Conservation (phyloP, 2,329 filamentous ascomycete genomes). For the Beauveria sp. region DNA sequence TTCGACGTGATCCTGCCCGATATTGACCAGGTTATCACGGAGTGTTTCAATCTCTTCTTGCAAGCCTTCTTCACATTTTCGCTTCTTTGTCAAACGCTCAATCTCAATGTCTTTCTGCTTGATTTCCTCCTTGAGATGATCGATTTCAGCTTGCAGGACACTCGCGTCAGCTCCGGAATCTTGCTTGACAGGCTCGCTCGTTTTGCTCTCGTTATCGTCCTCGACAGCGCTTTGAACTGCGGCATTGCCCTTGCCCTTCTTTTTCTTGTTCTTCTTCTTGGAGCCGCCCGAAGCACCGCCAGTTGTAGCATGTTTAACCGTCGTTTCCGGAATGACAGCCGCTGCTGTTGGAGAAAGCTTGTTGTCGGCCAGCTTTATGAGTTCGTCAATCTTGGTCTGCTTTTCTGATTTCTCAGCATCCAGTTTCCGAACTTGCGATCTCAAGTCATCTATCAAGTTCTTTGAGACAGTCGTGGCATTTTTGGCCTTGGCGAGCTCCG, state of each 20-base stretch:
- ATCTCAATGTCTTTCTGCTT: slow-evolving; percentile 66
- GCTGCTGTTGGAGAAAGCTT: slow-evolving; percentile 18
- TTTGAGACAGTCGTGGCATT: slow-evolving; percentile 34
- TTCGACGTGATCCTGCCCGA: slow-evolving; percentile 78
- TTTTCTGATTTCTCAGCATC: slow-evolving; percentile 26
- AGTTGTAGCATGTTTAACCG: slow-evolving; percentile 13
- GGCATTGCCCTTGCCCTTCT: slow-evolving; percentile 66
- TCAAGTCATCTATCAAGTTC: slow-evolving; percentile 31
- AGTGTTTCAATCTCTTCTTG: slow-evolving; percentile 80
- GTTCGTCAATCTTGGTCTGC: slow-evolving; percentile 28
- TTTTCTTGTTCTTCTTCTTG: slow-evolving; percentile 68
- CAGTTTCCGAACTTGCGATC: slow-evolving; percentile 28
- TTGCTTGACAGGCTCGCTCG: slow-evolving; percentile 29
- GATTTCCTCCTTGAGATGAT: slow-evolving; percentile 44
- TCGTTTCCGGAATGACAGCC: slow-evolving; percentile 12
- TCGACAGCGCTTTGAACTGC: slow-evolving; percentile 16
- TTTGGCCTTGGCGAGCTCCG: slow-evolving; percentile 30
- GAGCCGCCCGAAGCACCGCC: slow-evolving; percentile 18
- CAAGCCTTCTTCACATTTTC: slow-evolving; percentile 69
- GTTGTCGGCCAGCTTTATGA: slow-evolving; percentile 36
- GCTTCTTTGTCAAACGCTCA: slow-evolving; percentile 58
- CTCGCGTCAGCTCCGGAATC: slow-evolving; percentile 25
- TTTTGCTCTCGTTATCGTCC: slow-evolving; percentile 28
- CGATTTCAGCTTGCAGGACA: slow-evolving; percentile 40
- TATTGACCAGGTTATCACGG: slow-evolving; percentile 67